Evolutionary conservation across 2,329 filamentous ascomycete genomes (phyloP).

Genomic region (Bipolaris cookei): DNA sequence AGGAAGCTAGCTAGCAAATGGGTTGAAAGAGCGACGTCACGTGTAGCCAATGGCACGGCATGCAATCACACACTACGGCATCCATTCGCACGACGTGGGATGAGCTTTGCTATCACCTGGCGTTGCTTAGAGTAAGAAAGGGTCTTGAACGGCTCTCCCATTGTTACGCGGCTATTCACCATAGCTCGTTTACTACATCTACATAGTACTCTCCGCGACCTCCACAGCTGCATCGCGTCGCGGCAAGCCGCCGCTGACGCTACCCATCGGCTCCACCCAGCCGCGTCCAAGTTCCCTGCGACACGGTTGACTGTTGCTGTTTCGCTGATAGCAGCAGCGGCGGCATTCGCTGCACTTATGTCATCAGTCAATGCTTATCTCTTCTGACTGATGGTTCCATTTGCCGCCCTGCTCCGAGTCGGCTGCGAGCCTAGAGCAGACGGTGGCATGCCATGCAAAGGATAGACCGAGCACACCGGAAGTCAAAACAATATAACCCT

Average conservation of each 20-base stretch:
- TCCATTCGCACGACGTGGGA: neutral
- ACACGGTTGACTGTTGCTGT: conserved; percentile 17
- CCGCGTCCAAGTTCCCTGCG: conserved; percentile 14
- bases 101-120: neutral
- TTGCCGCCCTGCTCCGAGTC: conserved; percentile 3
- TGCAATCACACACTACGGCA: conserved; percentile 8
- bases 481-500: conserved; percentile 8
- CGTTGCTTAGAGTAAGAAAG: neutral
- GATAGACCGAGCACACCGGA: conserved; percentile 14
- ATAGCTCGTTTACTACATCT: neutral
- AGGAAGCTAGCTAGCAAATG: conserved; percentile 9
- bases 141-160: neutral
- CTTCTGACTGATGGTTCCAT: conserved; percentile 14
- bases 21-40: conserved; percentile 12
- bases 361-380: conserved; percentile 31
- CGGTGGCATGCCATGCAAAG: conserved; percentile 5
- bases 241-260: conserved; percentile 28
- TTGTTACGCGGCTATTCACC: neutral
- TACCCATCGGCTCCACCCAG: conserved; percentile 24
- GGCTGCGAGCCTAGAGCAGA: conserved; percentile 13
- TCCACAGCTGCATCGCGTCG: conserved; percentile 13
- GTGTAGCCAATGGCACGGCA: conserved; percentile 17
- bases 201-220: neutral
- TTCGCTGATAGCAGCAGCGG: conserved; percentile 6
- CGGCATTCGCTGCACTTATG: conserved; percentile 15